Percentiles rank a stretch among this genome's conserved stretches.
Evolutionary conservation across 306 rosid genomes (phyloP).

Genomic region (Vicia faba): DNA sequence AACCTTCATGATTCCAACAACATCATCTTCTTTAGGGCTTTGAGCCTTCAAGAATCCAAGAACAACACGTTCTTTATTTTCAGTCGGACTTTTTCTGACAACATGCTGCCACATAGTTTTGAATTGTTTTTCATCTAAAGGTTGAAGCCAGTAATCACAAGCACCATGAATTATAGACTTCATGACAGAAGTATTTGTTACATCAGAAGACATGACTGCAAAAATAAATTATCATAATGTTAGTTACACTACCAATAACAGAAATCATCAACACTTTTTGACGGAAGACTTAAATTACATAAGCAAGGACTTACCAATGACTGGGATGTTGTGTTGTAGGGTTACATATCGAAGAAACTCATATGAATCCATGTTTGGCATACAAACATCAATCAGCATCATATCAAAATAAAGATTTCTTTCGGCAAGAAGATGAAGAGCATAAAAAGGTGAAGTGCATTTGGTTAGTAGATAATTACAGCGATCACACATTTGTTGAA

Average conservation of each 20-base stretch:
- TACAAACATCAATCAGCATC: constrained; percentile 60
- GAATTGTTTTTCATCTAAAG: constrained; percentile 55
- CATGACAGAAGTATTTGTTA: constrained; percentile 41
- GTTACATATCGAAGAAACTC: constrained; percentile 49
- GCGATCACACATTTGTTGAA: constrained; percentile 49
- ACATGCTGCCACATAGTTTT: constrained; percentile 37
- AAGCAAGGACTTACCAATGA: constrained; percentile 42
- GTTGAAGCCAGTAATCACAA: constrained; percentile 60
- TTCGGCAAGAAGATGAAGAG: constrained; percentile 53
- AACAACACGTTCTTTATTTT: constrained; percentile 18
- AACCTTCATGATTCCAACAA: too few species aligned
- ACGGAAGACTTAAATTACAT: too few species aligned
- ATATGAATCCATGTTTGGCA: constrained; percentile 66
- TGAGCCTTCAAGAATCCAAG: too few species aligned
- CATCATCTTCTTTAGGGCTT: too few species aligned
- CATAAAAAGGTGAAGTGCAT: constrained; percentile 46
- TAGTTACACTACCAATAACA: not conserved
- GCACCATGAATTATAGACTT: constrained; percentile 54
- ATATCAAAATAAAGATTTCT: constrained; percentile 51
- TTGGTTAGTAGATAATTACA: constrained; percentile 49
- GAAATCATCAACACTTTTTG: too few species aligned
- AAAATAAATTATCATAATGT: not conserved
- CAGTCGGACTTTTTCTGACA: constrained; percentile 43
- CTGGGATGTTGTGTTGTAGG: constrained; percentile 60
- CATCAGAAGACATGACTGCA: constrained; percentile 37